Evolutionary conservation across 805 yeast species (phyloP), one percentile per base, ranked within the genome.

Genomic region (Teunomyces panamensis): DNA sequence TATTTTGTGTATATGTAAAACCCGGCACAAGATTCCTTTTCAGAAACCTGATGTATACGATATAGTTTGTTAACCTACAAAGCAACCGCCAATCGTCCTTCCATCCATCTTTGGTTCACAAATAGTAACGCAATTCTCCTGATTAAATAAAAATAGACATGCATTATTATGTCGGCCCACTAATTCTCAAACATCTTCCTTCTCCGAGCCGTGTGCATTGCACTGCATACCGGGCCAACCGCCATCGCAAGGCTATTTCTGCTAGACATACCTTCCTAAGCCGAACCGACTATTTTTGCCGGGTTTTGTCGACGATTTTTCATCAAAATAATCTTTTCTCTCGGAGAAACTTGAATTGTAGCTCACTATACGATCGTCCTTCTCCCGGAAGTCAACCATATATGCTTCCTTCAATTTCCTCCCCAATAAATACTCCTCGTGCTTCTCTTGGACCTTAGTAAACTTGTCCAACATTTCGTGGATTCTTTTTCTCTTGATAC

Each of bases 401-500:
- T 27, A 32, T 2, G 49, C 42, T 29, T 48, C 52, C 30, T 46
- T 47, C 30, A 46, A 17, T 20, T 47, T 51, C n/a, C 48, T 47
- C 4, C 44, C 51, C 34, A 53, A 42, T 16, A 32, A 20, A 27
- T 43, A 44, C 33, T 49, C 54, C 17, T 65, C 69, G 34, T 69
- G 75, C 32, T 55, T 56, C 33, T 71, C 75, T 46, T 69, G 74
- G 5, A 68, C 64, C 33, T 56, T 64, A 32, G 59, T 59, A 48
- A 68, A 72, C 45, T 57, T 69, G 37, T 72, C 77, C n/a, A 69
- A 60, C 71, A 72, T 63, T 45, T 72, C 77, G 43, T 68, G 64
- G 10, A 66, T 63, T 30, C 75, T 51, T 52, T 71, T 72, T 16
- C 72, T 56, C 49, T 65, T 69, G 28, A 68, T 68, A 43, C 55